These are phyloP conservation scores for Furcasterigmium sp. DNA, from an alignment of 2,329 filamentous ascomycete genomes.

Conservation along the genomic window DNA sequence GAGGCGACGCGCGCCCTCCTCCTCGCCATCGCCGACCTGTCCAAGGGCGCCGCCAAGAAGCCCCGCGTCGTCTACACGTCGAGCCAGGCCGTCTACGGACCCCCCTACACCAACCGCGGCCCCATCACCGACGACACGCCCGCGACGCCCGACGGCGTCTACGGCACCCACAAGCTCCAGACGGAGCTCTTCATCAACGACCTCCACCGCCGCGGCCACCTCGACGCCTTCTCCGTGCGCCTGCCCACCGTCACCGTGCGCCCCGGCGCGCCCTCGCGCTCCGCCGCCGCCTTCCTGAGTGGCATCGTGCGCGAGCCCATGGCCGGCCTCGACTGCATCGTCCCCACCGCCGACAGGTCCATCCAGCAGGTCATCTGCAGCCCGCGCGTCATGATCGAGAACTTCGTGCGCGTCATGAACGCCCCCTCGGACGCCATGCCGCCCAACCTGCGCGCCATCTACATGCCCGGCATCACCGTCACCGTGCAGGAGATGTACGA, in stretches of 20 bases:
- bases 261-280: conserved; percentile 54
- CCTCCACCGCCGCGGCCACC: conserved; percentile 40
- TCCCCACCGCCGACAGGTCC: conserved; percentile 25
- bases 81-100: conserved; percentile 49
- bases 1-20: conserved; percentile 45
- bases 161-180: conserved; percentile 49
- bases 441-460: conserved; percentile 37
- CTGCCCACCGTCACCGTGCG: conserved; percentile 57
- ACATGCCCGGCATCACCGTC: conserved; percentile 46
- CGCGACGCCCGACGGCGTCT: conserved; percentile 46
- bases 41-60: conserved; percentile 38
- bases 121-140: conserved; percentile 32
- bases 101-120: conserved; percentile 45
- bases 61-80: conserved; percentile 47
- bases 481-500: conserved; percentile 47
- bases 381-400: conserved; percentile 37
- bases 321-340: conserved; percentile 36
- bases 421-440: conserved; percentile 32
- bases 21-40: conserved; percentile 39
- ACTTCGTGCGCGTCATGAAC: conserved; percentile 37
- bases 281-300: conserved; percentile 54
- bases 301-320: conserved; percentile 59
- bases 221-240: conserved; percentile 50
- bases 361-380: conserved; percentile 43
- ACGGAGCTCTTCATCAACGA: conserved; percentile 50